Conservation (phyloP, 2,329 filamentous ascomycete genomes). For the Colletotrichum karsti region DNA sequence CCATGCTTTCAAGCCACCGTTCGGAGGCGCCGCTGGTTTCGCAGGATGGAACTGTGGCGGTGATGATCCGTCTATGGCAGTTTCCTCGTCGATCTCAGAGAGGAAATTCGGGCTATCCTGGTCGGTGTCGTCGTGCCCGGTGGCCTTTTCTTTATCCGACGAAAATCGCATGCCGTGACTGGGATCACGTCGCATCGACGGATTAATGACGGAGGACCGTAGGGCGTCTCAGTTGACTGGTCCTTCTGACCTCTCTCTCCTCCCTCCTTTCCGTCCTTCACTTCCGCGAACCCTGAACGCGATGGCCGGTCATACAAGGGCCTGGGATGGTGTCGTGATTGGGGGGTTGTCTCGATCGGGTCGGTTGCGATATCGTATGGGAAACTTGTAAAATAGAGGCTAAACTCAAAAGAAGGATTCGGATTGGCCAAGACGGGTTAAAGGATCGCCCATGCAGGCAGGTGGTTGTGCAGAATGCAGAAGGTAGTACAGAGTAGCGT, state of each 20-base stretch:
- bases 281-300: not conserved
- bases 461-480: not conserved
- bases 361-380: not conserved
- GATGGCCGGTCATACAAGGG: not conserved
- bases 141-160: conserved; percentile 8
- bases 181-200: not conserved
- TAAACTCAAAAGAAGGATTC: not conserved
- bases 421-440: not conserved
- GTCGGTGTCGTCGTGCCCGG: not conserved
- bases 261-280: not conserved
- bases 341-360: not conserved
- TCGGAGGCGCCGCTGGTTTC: conserved; percentile 22
- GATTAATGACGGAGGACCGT: not conserved
- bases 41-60: not conserved
- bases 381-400: not conserved
- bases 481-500: conserved; percentile 1
- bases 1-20: conserved; percentile 51
- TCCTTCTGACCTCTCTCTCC: not conserved
- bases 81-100: conserved; percentile 9
- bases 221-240: not conserved
- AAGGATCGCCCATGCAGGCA: not conserved
- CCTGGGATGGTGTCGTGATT: not conserved
- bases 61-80: not conserved
- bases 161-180: not conserved
- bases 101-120: not conserved